Conservation (phyloP, 2,329 filamentous ascomycete genomes). For the Diplodia corticola region DNA sequence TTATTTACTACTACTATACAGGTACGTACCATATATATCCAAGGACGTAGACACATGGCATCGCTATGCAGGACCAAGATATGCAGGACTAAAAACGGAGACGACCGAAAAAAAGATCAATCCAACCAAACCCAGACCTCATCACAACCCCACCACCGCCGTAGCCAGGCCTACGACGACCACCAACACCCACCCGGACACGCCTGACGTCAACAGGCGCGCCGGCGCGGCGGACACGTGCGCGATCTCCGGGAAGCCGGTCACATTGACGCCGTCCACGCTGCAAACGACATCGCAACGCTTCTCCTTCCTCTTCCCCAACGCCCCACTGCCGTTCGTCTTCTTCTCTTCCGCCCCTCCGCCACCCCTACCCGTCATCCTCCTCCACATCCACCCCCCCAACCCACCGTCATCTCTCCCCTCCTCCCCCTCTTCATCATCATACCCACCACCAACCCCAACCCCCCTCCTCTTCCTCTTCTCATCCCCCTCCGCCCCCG, state of each 20-base stretch:
- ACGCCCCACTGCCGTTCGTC: neutral
- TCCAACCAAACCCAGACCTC: neutral
- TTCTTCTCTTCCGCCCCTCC: neutral
- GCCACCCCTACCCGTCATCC: neutral
- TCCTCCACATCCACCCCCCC: neutral
- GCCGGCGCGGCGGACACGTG: constrained; percentile 24
- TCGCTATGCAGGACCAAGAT: neutral
- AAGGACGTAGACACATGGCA: neutral
- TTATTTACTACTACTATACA: neutral
- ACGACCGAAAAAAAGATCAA: neutral
- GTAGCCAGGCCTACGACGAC: constrained; percentile 30
- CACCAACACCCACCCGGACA: constrained; percentile 30
- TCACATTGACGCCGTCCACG: constrained; percentile 38
- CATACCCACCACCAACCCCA: neutral
- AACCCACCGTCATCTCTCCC: neutral
- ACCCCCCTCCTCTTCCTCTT: constrained; percentile 27
- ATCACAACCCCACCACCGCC: constrained; percentile 28
- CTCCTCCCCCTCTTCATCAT: neutral
- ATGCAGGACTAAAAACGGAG: neutral
- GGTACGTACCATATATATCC: neutral
- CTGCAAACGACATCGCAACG: constrained; percentile 37
- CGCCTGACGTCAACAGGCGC: neutral
- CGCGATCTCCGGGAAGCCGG: constrained; percentile 39
- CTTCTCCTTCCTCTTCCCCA: constrained; percentile 28
- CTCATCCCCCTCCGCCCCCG: constrained; percentile 9